Base-by-base conservation (phyloP, 768 basidiomycete genomes). In the Lactifluus echinatus region DNA sequence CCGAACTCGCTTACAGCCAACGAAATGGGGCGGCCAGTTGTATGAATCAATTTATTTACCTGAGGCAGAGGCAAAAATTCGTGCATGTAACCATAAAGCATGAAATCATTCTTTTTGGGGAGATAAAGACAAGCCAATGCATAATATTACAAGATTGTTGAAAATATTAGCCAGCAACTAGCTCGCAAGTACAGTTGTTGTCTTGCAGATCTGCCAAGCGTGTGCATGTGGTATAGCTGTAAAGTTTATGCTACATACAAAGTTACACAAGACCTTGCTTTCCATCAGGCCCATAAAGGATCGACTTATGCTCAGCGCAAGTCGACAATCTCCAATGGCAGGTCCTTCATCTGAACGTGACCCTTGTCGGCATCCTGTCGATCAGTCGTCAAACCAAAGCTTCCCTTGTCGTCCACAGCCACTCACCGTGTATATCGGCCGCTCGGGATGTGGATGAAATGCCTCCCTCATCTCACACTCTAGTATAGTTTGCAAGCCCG, bases 381-480 rank as follows among this genome's bases (percentile, higher is more conserved):
- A 39, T 43, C 31, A 28, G 40, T 44, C 44, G 42, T 43, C 21
- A 54, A 42, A 8, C 23, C 21, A 15, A 36, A n/a, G 2, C 11
- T 31, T 21, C 21, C 36, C 11, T 40, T 19, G 55, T 39, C 14
- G 8, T 19, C 34, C 8, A n/a, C 36, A 15, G 11, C 19, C 14
- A 77, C 84, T 56, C 59, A 92, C 91, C 14, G 91, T 93, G 67
- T 93, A 93, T 67, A 93, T 91, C 6, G 89, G 88, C 37, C 81
- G 62, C 65, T 89, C 85, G 24, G 87, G 80, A 71, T 94, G 92
- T 0, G 89, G 89, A 68, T 94, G 92, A 67, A 93, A 93, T 0
- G 88, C 82, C 55, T 87, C 85, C 66, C 81, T 85, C 37, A 74
- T 80, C 2, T 68, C 75, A 67, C 93, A 94, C 0, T 73, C 69